Evolutionary conservation across 2,329 filamentous ascomycete genomes (phyloP).

Genomic region (Nemania serpens): DNA sequence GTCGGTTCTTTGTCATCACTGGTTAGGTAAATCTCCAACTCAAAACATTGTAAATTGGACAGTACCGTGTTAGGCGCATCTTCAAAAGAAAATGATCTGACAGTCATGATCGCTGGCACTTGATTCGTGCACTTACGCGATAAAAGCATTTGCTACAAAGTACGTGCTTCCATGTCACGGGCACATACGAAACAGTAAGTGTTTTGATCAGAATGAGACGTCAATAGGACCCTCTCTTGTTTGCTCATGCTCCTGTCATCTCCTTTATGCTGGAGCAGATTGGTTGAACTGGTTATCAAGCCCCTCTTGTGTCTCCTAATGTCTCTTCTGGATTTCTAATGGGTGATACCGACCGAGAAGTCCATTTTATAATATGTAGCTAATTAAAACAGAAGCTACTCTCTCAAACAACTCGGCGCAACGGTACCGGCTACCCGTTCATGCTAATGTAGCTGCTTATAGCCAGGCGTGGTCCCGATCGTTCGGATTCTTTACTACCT

Average conservation of each 20-base stretch:
- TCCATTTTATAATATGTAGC: not conserved
- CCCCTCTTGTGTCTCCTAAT: constrained; percentile 11
- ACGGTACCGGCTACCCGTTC: constrained; percentile 13
- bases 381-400: not conserved
- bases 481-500: constrained; percentile 19
- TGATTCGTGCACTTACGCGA: constrained; percentile 23
- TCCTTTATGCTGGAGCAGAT: constrained; percentile 16
- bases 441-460: constrained; percentile 19
- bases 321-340: not conserved
- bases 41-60: constrained; percentile 4
- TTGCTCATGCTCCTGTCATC: constrained; percentile 28
- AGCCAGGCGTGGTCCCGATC: constrained; percentile 19
- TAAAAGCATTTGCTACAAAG: constrained; percentile 4
- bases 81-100: constrained; percentile 23
- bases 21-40: constrained; percentile 4
- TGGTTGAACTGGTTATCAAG: not conserved
- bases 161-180: constrained; percentile 16
- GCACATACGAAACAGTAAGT: constrained; percentile 21
- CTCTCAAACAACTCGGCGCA: not conserved
- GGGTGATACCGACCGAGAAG: not conserved
- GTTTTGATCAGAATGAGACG: constrained; percentile 19
- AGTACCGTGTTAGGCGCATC: not conserved
- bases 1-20: not conserved
- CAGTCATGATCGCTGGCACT: constrained; percentile 7
- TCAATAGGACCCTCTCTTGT: constrained; percentile 23